These are phyloP conservation scores for Penicillium argentinense DNA, from an alignment of 495 filamentous ascomycete genomes.

Conservation along the genomic window DNA sequence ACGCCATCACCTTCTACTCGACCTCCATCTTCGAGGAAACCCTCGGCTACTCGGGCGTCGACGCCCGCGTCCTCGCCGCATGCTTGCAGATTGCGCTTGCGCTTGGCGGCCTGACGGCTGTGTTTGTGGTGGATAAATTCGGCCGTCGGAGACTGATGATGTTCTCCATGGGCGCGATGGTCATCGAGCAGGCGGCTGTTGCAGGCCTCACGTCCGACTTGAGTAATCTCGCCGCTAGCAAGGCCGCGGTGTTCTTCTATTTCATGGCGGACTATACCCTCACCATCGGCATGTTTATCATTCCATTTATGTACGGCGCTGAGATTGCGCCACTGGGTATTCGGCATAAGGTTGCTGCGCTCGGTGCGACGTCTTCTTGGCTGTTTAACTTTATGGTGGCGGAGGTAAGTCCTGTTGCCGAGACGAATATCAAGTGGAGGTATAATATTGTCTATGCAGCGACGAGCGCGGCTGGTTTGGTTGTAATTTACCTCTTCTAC, in stretches of 20 bases:
- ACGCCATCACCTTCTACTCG: conserved; percentile 23
- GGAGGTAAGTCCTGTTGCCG: conserved; percentile 60
- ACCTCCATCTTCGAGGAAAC: conserved; percentile 18
- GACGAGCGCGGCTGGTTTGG: conserved; percentile 32
- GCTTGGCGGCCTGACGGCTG: conserved; percentile 13
- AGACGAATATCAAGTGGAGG: conserved; percentile 36
- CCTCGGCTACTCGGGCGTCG: conserved; percentile 12
- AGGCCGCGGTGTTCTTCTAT: conserved; percentile 44
- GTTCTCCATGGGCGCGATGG: conserved; percentile 58
- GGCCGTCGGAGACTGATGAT: conserved; percentile 53
- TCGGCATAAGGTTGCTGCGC: conserved; percentile 60
- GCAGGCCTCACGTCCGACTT: conserved; percentile 34
- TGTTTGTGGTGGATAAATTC: conserved; percentile 19
- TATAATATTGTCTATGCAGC: conserved; percentile 36
- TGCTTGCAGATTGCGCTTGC: conserved; percentile 20
- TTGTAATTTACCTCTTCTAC: conserved; percentile 60
- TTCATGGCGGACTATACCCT: conserved; percentile 65
- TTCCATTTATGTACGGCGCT: conserved; percentile 63
- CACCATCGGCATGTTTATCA: conserved; percentile 62
- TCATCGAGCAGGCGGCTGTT: conserved; percentile 56
- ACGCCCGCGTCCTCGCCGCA: conserved; percentile 16
- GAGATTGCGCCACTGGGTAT: conserved; percentile 64
- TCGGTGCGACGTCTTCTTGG: conserved; percentile 44
- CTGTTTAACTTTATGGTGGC: conserved; percentile 46
- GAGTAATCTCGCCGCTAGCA: conserved; percentile 23